phyloP scores from a whole-genome alignment of 352 stramenopile species.

The Phytophthora syringae region DNA sequence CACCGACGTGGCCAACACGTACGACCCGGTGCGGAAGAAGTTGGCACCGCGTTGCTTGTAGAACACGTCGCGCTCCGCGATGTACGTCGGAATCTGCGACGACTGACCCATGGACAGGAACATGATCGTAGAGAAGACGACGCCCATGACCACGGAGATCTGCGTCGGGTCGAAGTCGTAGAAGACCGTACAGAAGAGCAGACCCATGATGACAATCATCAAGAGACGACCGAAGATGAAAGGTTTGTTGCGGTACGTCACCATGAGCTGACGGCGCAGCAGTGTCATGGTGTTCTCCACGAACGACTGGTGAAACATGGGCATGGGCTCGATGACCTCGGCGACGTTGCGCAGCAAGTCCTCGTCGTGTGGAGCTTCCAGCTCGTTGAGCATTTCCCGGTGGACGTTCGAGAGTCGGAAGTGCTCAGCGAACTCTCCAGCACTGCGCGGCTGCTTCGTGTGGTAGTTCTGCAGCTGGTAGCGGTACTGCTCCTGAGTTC shows the following conservation, averaged over 20 bases:
- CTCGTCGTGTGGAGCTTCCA: constrained; percentile 22
- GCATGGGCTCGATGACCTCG: constrained; percentile 6
- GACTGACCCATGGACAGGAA: constrained; percentile 74
- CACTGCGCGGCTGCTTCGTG: constrained; percentile 25
- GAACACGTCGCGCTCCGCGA: constrained; percentile 45
- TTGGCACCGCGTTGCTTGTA: constrained; percentile 76
- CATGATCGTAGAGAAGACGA: constrained; percentile 79
- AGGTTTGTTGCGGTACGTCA: constrained; percentile 54
- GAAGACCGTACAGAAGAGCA: constrained; percentile 48
- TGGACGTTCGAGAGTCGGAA: constrained; percentile 51
- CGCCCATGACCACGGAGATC: constrained; percentile 50
- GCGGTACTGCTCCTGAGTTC: constrained; percentile 35
- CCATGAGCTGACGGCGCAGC: constrained; percentile 51
- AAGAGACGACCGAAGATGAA: constrained; percentile 36
- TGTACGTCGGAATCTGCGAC: constrained; percentile 65
- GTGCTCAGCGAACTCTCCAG: constrained; percentile 26
- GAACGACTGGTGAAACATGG: background rate
- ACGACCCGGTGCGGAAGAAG: constrained; percentile 76
- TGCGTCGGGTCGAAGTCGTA: constrained; percentile 39
- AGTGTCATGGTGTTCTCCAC: background rate
- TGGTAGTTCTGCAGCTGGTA: no score
- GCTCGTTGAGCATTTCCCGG: constrained; percentile 29
- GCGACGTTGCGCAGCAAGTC: constrained; percentile 9
- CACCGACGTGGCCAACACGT: constrained; percentile 56
- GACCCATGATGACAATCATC: constrained; percentile 44